A percentile compares a stretch with the other conserved stretches of the same genome.
phyloP scores from a whole-genome alignment of 352 stramenopile species.

The Globisporangium mamillatum region DNA sequence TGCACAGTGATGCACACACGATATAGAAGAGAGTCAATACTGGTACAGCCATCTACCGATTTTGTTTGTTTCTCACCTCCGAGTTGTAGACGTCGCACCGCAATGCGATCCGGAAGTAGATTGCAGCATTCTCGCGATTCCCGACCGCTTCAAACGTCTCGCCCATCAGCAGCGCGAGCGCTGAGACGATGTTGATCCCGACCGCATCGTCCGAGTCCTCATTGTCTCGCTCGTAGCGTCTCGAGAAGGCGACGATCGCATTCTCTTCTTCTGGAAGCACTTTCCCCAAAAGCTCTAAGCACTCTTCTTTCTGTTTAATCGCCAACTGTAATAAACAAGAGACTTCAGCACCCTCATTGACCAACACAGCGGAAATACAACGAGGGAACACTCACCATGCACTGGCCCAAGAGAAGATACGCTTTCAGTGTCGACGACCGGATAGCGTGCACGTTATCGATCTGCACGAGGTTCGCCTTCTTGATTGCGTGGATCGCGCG shows the following conservation, averaged over 20 bases:
- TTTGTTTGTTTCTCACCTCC: slow-evolving; percentile 26
- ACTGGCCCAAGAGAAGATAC: slow-evolving; percentile 58
- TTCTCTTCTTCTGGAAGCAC: slow-evolving; percentile 62
- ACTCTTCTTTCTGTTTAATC: slow-evolving; percentile 85
- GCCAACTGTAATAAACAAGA: slow-evolving; percentile 29
- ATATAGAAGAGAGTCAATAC: not conserved
- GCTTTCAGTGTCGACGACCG: slow-evolving; percentile 39
- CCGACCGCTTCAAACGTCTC: slow-evolving; percentile 82
- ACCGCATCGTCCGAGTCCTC: slow-evolving; percentile 17
- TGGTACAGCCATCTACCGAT: not conserved
- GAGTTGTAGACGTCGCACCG: slow-evolving; percentile 82
- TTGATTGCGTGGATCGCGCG: slow-evolving; percentile 76
- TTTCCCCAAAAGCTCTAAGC: slow-evolving; percentile 58
- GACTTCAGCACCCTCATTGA: no score
- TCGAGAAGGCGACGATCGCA: slow-evolving; percentile 50
- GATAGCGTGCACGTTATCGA: slow-evolving; percentile 23
- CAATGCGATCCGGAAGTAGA: slow-evolving; percentile 76
- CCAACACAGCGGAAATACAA: not conserved
- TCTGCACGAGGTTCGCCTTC: slow-evolving; percentile 36
- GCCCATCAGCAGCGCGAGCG: slow-evolving; percentile 76
- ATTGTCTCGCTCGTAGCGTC: slow-evolving; percentile 30
- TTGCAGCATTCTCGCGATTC: slow-evolving; percentile 74
- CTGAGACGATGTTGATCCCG: slow-evolving; percentile 76
- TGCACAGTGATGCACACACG: slow-evolving; percentile 12
- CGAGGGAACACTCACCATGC: slow-evolving; percentile 48